A percentile compares a stretch with the other conserved stretches of the same genome.
These are phyloP conservation scores for Metschnikowia rubicola DNA, from an alignment of 805 yeast genomes.

Conservation along the genomic window DNA sequence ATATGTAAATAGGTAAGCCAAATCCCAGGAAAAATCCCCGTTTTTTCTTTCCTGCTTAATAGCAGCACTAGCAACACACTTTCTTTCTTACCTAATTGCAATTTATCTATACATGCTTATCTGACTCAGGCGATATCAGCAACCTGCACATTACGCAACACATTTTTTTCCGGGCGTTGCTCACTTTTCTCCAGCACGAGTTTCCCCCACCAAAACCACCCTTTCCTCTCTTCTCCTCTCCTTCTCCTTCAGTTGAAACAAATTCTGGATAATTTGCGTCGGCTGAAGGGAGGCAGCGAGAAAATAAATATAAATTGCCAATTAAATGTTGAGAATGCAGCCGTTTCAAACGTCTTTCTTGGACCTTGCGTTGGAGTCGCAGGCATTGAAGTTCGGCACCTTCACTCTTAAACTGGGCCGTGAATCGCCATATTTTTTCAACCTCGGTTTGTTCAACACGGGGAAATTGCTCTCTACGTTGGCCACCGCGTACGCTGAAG, in stretches of 20 bases:
- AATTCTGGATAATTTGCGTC: slow-evolving; percentile 2
- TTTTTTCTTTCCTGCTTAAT: no score
- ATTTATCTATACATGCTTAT: no score
- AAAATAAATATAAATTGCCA: background rate
- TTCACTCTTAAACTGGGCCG: slow-evolving; percentile 93
- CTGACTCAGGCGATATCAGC: background rate
- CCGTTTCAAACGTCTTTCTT: slow-evolving; percentile 64
- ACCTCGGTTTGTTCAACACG: slow-evolving; percentile 76
- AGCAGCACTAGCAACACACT: no score
- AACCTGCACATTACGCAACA: background rate
- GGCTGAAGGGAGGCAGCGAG: slow-evolving; percentile 3
- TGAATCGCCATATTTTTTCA: slow-evolving; percentile 87
- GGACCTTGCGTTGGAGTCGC: slow-evolving; percentile 74
- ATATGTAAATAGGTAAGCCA: no score
- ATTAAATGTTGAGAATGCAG: slow-evolving; percentile 25
- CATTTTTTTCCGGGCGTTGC: background rate
- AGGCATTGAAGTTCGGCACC: slow-evolving; percentile 82
- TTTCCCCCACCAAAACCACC: background rate
- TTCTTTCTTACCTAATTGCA: no score
- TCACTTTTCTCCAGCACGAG: background rate
- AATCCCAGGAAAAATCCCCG: no score
- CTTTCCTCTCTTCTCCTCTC: background rate
- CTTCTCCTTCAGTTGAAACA: slow-evolving; percentile 12
- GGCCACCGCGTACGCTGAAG: slow-evolving; percentile 85
- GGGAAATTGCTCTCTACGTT: slow-evolving; percentile 75